Conservation (phyloP, 495 filamentous ascomycete species). For the Terfezia claveryi region DNA sequence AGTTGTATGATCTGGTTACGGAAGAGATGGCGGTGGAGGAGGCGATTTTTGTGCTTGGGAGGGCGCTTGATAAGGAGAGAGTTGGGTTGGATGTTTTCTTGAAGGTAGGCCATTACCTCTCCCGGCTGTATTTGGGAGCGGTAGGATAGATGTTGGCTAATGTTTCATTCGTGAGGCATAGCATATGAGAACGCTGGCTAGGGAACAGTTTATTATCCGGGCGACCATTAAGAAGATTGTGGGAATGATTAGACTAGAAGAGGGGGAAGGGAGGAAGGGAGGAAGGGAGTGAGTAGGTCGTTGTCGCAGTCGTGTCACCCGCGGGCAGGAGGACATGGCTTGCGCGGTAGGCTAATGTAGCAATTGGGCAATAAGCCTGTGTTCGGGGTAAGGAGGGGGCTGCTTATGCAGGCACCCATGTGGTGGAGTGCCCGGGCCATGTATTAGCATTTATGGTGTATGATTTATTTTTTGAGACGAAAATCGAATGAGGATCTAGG, state of each 20-base stretch:
- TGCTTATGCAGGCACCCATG: too few relatives aligned
- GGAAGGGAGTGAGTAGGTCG: too few relatives aligned
- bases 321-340: too few relatives aligned
- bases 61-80: conserved; percentile 59
- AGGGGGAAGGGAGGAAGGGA: neutral
- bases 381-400: too few relatives aligned
- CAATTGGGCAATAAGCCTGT: too few relatives aligned
- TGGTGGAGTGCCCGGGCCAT: too few relatives aligned
- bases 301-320: too few relatives aligned
- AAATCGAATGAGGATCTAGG: too few relatives aligned
- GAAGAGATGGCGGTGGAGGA: conserved; percentile 72
- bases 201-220: conserved; percentile 81
- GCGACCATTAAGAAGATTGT: conserved; percentile 77
- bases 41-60: conserved; percentile 62
- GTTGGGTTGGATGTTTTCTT: conserved; percentile 67
- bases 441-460: too few relatives aligned
- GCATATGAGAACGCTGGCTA: conserved; percentile 57
- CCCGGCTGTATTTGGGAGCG: neutral
- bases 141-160: neutral
- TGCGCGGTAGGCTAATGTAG: too few relatives aligned
- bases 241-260: conserved; percentile 51
- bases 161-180: conserved; percentile 13
- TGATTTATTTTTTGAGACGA: too few relatives aligned
- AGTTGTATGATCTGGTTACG: conserved; percentile 68
- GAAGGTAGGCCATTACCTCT: conserved; percentile 25